phyloP scores from a whole-genome alignment of 441 rosid genomes.

The Adansonia grandidieri region DNA sequence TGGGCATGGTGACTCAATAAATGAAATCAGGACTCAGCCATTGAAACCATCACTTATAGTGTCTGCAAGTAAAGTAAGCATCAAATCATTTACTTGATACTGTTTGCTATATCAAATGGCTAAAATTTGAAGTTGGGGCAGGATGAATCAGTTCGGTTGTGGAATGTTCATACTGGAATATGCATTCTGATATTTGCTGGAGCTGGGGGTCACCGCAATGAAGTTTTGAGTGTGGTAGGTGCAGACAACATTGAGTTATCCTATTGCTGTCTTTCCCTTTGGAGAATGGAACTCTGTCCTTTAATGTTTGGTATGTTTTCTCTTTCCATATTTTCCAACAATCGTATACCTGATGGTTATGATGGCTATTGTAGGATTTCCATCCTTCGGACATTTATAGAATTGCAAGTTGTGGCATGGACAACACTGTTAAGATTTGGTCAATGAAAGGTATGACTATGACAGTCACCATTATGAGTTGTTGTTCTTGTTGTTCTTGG shows the following conservation, averaged over 20 bases:
- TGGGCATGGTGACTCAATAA: constrained; percentile 96
- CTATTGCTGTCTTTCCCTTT: background rate
- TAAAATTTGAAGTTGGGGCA: constrained; percentile 37
- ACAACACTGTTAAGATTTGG: constrained; percentile 94
- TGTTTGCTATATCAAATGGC: constrained; percentile 20
- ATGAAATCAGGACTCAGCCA: constrained; percentile 96
- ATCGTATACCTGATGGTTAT: constrained; percentile 10
- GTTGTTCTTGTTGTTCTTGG: background rate
- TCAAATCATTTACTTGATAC: constrained; percentile 5
- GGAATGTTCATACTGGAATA: constrained; percentile 97
- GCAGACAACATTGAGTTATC: constrained; percentile 9
- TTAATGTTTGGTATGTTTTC: background rate
- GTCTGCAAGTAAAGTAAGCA: constrained; percentile 88
- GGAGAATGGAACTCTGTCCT: background rate
- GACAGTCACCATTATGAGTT: background rate
- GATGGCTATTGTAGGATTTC: constrained; percentile 68
- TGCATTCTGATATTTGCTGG: constrained; percentile 97
- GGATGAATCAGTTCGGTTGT: constrained; percentile 96
- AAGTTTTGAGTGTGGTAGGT: constrained; percentile 94
- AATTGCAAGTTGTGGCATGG: constrained; percentile 96
- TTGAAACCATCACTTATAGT: constrained; percentile 84
- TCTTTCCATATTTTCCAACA: background rate
- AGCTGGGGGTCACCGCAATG: constrained; percentile 96
- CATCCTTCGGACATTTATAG: constrained; percentile 85
- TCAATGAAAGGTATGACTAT: constrained; percentile 91